These are phyloP conservation scores for Penicillium griseofulvum DNA, from an alignment of 2,329 filamentous ascomycete genomes.

Conservation along the genomic window DNA sequence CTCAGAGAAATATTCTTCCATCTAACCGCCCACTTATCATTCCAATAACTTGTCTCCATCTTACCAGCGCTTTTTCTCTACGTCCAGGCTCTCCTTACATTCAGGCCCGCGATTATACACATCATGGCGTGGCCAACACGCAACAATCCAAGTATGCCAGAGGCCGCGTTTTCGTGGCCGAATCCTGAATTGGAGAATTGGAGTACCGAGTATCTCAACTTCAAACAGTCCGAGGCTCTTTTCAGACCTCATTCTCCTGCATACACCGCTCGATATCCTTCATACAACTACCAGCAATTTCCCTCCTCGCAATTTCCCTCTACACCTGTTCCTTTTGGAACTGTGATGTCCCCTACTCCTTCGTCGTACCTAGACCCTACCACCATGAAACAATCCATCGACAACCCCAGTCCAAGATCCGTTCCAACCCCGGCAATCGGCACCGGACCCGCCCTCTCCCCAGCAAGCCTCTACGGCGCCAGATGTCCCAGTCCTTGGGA, in stretches of 20 bases:
- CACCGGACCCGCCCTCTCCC: background rate
- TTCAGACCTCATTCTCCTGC: background rate
- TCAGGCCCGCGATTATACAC: background rate
- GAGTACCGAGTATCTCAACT: background rate
- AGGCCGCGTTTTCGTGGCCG: background rate
- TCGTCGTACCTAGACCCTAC: background rate
- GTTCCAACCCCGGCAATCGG: background rate
- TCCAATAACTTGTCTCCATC: background rate
- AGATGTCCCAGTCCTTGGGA: background rate
- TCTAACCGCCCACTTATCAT: background rate
- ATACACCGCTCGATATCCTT: background rate
- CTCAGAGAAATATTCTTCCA: background rate
- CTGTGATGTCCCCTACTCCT: background rate
- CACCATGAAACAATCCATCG: background rate
- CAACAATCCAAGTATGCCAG: background rate
- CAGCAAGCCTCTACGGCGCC: background rate
- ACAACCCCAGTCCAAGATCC: background rate
- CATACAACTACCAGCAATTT: background rate
- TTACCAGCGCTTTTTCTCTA: background rate
- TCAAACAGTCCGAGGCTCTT: background rate
- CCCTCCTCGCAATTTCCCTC: background rate
- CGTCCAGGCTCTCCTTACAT: background rate
- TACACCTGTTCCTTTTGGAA: background rate
- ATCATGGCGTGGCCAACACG: constrained; percentile 1
- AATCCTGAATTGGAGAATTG: background rate